Percentiles rank a stretch among this genome's conserved stretches.
phyloP scores from a whole-genome alignment of 108 stramenopile species.

The Nitzschia sp. region DNA sequence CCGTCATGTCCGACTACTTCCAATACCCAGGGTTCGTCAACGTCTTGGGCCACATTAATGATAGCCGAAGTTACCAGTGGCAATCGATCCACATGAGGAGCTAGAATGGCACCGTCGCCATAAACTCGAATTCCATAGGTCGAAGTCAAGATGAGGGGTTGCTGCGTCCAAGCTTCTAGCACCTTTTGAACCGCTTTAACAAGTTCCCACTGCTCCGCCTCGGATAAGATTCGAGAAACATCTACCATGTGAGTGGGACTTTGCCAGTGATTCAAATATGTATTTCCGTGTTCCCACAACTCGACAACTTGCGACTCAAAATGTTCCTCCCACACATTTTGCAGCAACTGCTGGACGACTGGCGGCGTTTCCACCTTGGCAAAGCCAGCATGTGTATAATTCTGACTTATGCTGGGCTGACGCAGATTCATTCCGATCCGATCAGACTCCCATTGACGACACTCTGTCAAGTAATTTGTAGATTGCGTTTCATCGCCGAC shows the following conservation, averaged over 20 bases:
- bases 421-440: slow-evolving; percentile 65
- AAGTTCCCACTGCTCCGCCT: slow-evolving; percentile 33
- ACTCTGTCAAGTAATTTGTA: slow-evolving; percentile 3
- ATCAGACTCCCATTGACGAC: slow-evolving; percentile 51
- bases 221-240: slow-evolving; percentile 28
- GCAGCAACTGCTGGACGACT: slow-evolving; percentile 32
- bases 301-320: slow-evolving; percentile 14
- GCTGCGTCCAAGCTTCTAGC: slow-evolving; percentile 81
- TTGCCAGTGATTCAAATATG: slow-evolving; percentile 86
- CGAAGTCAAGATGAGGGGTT: slow-evolving; percentile 74
- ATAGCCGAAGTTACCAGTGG: slow-evolving; percentile 90
- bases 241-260: slow-evolving; percentile 56
- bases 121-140: slow-evolving; percentile 94
- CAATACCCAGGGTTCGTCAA: slow-evolving; percentile 83
- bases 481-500: neutral
- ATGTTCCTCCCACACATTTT: slow-evolving; percentile 52
- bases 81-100: slow-evolving; percentile 91
- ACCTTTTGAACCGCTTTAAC: slow-evolving; percentile 38
- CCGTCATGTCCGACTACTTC: slow-evolving; percentile 92
- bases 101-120: slow-evolving; percentile 64
- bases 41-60: slow-evolving; percentile 86
- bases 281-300: slow-evolving; percentile 69
- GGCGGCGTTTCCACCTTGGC: slow-evolving; percentile 62
- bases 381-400: slow-evolving; percentile 76
- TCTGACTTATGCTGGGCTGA: slow-evolving; percentile 63